Base-by-base conservation (phyloP, 2,329 filamentous ascomycete species). In the Lasiodiplodia gonubiensis region DNA sequence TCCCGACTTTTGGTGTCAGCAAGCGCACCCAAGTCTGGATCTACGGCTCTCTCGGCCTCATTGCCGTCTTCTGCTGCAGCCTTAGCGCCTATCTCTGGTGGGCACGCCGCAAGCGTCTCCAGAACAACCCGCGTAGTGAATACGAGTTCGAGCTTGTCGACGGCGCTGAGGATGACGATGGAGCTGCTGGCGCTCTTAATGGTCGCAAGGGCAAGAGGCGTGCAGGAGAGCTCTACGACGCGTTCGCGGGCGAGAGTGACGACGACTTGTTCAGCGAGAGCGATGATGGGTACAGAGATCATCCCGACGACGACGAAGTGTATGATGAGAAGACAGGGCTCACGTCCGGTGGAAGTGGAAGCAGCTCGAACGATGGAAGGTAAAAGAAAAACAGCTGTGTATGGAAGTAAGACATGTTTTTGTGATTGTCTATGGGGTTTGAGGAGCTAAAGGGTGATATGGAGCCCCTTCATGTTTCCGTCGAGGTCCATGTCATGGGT, bases 101-200 rank as follows among this genome's bases (percentile, higher is more conserved):
- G 67, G 91, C 93, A 52, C 89, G 93, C 33, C 89, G 92, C 67
- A 91, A 90, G 76, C 89, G 91, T 49, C 85, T 92, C 30, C 88
- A 88, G 72, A 93, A 92, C 79, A 88, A 88, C 77, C 86, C 89
- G 3, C 88, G 92, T 60, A 92, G 94, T 74, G 90, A 90, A 76
- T 98, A 97, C 79, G 94, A 97, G 73, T 99, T 99, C 72, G 94
- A 97, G 80, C 90, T 97, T 70, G 86, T 99, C 57, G 90, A 95
- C 73, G 91, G 94, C 67, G 91, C 93, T 23, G 93, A 97, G 33
- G 79, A 79, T 33, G 74, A 76, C 35, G 85, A 33, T 73, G 68
- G 80, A 77, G 61, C 82, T 82, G 77, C 86, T 81, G 80, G 80
- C 68, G 71, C 78, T 72, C 68, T 79, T 25, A 73, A 80, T 21